These are phyloP conservation scores for Chlamydomonas schloesseri DNA, from an alignment of 139 green algal species.

Conservation along the genomic window DNA sequence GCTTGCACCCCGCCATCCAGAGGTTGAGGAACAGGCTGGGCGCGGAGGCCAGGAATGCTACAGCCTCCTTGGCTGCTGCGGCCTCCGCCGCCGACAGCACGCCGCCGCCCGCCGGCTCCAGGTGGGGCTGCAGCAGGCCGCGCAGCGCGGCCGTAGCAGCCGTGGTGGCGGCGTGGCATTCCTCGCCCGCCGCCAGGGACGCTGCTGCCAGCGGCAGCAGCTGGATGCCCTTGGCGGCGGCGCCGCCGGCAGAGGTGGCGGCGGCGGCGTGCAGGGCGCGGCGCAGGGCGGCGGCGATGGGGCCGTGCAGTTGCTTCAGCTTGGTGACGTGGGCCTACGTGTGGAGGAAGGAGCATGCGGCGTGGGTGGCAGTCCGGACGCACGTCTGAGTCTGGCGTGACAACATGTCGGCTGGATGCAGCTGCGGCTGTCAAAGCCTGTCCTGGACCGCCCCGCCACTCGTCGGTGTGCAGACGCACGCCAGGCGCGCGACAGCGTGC, in stretches of 20 bases:
- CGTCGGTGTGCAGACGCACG: too few relatives aligned
- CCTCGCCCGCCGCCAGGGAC: conserved; percentile 13
- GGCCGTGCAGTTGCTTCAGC: conserved; percentile 6
- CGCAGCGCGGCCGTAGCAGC: not conserved
- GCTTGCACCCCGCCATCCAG: conserved; percentile 30
- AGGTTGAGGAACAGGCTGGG: conserved; percentile 23
- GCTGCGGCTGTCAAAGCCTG: too few relatives aligned
- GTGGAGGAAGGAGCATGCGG: too few relatives aligned
- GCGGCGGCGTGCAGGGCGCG: not conserved
- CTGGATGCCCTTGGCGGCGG: not conserved
- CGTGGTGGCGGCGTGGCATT: not conserved
- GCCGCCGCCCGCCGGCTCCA: not conserved
- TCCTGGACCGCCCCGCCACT: too few relatives aligned
- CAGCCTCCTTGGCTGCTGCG: not conserved
- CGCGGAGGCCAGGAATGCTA: not conserved
- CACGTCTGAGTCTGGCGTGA: too few relatives aligned
- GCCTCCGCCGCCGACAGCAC: not conserved
- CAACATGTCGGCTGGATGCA: too few relatives aligned
- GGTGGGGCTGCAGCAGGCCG: conserved; percentile 1
- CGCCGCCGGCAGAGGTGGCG: too few relatives aligned
- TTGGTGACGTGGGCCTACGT: not conserved
- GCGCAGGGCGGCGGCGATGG: not conserved
- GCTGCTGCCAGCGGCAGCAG: not conserved
- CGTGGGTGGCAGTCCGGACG: too few relatives aligned
- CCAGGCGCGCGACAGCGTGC: too few relatives aligned